phyloP scores from a whole-genome alignment of 495 filamentous ascomycete genomes.

The Parmelia sp. region DNA sequence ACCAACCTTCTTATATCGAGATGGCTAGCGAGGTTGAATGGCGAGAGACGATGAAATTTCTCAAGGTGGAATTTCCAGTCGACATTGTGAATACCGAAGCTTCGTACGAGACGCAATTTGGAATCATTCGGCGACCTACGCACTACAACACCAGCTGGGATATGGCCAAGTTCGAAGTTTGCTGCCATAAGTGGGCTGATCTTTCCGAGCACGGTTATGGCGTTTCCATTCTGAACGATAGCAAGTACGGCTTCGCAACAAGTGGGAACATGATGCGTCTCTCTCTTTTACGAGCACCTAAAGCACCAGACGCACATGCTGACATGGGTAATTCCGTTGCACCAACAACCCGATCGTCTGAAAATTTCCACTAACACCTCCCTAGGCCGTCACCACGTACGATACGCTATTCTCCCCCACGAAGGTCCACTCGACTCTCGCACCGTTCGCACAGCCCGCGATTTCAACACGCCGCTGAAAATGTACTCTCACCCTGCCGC shows the following conservation, averaged over 20 bases:
- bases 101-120: slow-evolving; percentile 93
- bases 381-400: slow-evolving; percentile 64
- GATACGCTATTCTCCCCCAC: slow-evolving; percentile 90
- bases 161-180: slow-evolving; percentile 99
- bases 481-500: slow-evolving; percentile 34
- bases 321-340: slow-evolving; percentile 65
- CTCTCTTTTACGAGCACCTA: slow-evolving; percentile 82
- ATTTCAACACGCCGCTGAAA: slow-evolving; percentile 81
- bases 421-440: slow-evolving; percentile 58
- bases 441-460: slow-evolving; percentile 75
- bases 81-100: slow-evolving; percentile 88
- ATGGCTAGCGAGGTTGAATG: slow-evolving; percentile 81
- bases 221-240: slow-evolving; percentile 90
- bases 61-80: slow-evolving; percentile 98
- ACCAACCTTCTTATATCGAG: slow-evolving; percentile 66
- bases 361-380: slow-evolving; percentile 12
- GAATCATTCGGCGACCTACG: slow-evolving; percentile 78
- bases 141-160: slow-evolving; percentile 98
- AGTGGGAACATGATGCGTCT: slow-evolving; percentile 87
- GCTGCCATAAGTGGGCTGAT: slow-evolving; percentile 97
- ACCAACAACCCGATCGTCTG: background rate
- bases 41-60: slow-evolving; percentile 92
- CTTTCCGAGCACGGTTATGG: slow-evolving; percentile 88
- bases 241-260: slow-evolving; percentile 94
- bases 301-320: slow-evolving; percentile 90